Evolutionary conservation across 2,329 filamentous ascomycete genomes (phyloP).

Genomic region (Talaromyces islandicus): DNA sequence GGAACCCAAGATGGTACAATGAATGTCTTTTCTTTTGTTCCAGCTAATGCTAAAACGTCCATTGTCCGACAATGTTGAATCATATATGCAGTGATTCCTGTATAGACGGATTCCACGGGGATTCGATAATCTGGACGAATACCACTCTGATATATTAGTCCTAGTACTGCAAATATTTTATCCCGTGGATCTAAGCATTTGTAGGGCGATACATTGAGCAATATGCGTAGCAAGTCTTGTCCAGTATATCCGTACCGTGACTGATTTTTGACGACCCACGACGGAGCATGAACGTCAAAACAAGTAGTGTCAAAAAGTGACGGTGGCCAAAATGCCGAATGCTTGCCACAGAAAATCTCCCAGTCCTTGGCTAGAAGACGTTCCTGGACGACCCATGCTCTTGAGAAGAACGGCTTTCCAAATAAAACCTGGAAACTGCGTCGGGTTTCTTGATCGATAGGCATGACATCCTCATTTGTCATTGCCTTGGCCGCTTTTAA

Average conservation of each 20-base stretch:
- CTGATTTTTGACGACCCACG: neutral
- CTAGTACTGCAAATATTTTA: neutral
- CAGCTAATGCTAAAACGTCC: slow-evolving; percentile 1
- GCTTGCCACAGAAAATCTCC: neutral
- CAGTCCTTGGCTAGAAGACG: neutral
- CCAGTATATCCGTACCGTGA: neutral
- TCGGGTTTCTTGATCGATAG: neutral
- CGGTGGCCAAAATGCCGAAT: neutral
- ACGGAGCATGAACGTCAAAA: neutral
- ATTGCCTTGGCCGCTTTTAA: neutral
- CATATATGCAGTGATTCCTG: neutral
- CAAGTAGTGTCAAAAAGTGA: neutral
- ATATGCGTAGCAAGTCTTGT: neutral
- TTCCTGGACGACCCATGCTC: neutral
- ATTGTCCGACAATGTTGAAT: neutral
- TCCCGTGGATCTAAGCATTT: neutral
- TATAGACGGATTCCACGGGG: neutral
- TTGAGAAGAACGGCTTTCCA: neutral
- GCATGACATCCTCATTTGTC: neutral
- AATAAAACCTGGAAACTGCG: neutral
- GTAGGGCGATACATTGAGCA: neutral
- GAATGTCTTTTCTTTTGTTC: neutral
- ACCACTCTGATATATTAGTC: neutral
- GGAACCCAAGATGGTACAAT: slow-evolving; percentile 1
- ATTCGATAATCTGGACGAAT: neutral